Conservation (phyloP, 2,329 filamentous ascomycete genomes). For the Cadophora gregata region DNA sequence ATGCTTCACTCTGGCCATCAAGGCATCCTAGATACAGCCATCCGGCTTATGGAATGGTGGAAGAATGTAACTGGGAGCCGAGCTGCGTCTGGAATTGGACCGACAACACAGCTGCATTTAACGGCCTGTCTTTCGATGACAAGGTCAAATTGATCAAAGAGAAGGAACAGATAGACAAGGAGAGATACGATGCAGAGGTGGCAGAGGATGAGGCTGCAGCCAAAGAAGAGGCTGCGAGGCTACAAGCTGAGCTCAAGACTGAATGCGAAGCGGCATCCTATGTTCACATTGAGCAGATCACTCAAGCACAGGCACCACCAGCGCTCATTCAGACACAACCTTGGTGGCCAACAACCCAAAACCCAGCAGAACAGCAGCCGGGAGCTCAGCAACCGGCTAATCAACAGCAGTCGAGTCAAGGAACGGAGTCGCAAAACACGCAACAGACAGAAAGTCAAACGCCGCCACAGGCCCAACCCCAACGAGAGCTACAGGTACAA, state of each 20-base stretch:
- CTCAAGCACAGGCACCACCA: neutral
- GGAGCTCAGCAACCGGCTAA: conserved; percentile 1
- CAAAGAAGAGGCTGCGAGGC: conserved; percentile 17
- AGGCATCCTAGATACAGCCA: conserved; percentile 70
- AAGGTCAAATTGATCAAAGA: conserved; percentile 52
- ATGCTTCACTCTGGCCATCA: conserved; percentile 74
- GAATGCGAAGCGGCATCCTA: conserved; percentile 19
- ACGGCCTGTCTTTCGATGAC: conserved; percentile 62
- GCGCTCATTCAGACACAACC: neutral
- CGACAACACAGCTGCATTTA: conserved; percentile 65
- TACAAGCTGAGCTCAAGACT: conserved; percentile 12
- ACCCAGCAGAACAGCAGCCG: neutral
- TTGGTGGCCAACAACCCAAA: conserved; percentile 5
- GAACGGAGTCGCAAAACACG: neutral
- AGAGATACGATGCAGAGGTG: conserved; percentile 28
- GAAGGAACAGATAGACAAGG: conserved; percentile 17
- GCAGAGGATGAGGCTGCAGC: conserved; percentile 23
- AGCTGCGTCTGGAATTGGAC: conserved; percentile 72
- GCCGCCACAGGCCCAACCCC: neutral
- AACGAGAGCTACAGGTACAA: neutral
- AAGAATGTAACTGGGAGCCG: conserved; percentile 71
- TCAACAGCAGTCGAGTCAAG: neutral
- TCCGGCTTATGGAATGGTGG: conserved; percentile 72
- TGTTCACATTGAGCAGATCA: conserved; percentile 19
- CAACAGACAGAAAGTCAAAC: neutral